Evolutionary conservation across 2,329 filamentous ascomycete genomes (phyloP).

Genomic region (Diaporthe longicolla): DNA sequence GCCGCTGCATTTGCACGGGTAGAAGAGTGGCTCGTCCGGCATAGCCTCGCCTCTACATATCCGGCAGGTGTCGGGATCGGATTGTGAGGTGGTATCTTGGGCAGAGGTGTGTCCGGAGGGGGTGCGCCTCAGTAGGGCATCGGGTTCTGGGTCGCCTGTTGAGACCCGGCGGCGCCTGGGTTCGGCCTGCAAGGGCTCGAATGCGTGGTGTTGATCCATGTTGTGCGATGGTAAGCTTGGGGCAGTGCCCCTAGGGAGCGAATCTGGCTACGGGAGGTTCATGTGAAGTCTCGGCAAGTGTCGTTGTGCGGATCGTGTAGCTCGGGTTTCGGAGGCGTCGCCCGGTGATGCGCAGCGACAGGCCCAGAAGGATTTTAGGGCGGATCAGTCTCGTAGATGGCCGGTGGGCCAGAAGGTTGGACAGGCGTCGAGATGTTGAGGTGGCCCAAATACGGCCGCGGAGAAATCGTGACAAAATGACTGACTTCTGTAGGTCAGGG

Average conservation of each 20-base stretch:
- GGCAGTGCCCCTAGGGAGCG: slow-evolving; percentile 40
- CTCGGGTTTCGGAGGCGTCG: not conserved
- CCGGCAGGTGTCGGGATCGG: slow-evolving; percentile 86
- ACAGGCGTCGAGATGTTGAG: not conserved
- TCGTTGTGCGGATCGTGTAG: not conserved
- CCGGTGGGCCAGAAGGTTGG: not conserved
- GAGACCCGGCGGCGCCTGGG: slow-evolving; percentile 37
- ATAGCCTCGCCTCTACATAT: slow-evolving; percentile 95
- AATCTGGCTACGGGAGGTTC: slow-evolving; percentile 32
- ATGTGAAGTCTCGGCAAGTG: slow-evolving; percentile 32
- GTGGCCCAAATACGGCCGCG: not conserved
- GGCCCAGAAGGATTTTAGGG: not conserved
- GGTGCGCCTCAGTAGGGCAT: slow-evolving; percentile 10
- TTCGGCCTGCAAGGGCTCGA: slow-evolving; percentile 37
- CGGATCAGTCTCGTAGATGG: not conserved
- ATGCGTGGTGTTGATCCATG: slow-evolving; percentile 37
- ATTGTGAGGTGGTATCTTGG: slow-evolving; percentile 38
- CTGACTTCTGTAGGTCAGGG: not conserved
- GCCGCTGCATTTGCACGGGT: slow-evolving; percentile 98
- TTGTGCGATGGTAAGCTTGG: slow-evolving; percentile 31
- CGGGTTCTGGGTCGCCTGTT: slow-evolving; percentile 30
- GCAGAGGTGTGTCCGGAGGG: slow-evolving; percentile 29
- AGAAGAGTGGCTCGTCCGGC: slow-evolving; percentile 88
- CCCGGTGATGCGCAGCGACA: not conserved
- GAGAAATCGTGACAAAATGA: slow-evolving; percentile 2